A percentile compares a stretch with the other conserved stretches of the same genome.
These are phyloP conservation scores for Colletotrichum phormii DNA, from an alignment of 2,329 filamentous ascomycete species.

Conservation along the genomic window DNA sequence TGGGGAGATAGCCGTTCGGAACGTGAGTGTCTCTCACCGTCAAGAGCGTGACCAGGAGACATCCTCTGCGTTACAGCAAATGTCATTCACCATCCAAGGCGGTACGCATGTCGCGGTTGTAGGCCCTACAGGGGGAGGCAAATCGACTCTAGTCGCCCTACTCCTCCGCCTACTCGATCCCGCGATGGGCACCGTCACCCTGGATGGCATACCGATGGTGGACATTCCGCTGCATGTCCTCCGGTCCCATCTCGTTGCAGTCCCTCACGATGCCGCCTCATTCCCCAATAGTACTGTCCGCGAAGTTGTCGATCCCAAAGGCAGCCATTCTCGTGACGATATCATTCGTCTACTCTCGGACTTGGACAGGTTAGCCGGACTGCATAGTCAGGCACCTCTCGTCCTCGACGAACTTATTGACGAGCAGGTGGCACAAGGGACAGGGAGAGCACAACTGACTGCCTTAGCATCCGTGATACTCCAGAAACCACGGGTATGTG, in stretches of 20 bases:
- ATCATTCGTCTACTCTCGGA: neutral
- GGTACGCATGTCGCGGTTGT: slow-evolving; percentile 2
- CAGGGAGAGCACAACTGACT: neutral
- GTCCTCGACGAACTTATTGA: neutral
- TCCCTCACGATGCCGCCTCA: neutral
- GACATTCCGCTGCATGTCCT: neutral
- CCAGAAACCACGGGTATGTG: neutral
- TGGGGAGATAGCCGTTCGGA: neutral
- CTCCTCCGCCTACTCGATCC: neutral
- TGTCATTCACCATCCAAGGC: neutral
- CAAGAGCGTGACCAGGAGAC: neutral
- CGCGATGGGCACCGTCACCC: neutral
- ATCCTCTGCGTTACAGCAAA: neutral
- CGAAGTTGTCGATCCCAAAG: neutral
- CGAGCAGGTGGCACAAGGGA: neutral
- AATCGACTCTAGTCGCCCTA: slow-evolving; percentile 1
- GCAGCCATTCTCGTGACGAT: neutral
- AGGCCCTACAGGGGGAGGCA: neutral
- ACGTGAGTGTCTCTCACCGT: neutral
- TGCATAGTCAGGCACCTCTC: neutral
- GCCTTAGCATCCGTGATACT: neutral
- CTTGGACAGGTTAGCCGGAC: neutral
- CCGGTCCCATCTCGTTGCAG: neutral
- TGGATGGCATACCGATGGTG: neutral
- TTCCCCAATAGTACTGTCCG: neutral